Evolutionary conservation across 2,329 filamentous ascomycete species (phyloP), one percentile per base, ranked within the genome.

Genomic region (Exutisphaerella laricina): DNA sequence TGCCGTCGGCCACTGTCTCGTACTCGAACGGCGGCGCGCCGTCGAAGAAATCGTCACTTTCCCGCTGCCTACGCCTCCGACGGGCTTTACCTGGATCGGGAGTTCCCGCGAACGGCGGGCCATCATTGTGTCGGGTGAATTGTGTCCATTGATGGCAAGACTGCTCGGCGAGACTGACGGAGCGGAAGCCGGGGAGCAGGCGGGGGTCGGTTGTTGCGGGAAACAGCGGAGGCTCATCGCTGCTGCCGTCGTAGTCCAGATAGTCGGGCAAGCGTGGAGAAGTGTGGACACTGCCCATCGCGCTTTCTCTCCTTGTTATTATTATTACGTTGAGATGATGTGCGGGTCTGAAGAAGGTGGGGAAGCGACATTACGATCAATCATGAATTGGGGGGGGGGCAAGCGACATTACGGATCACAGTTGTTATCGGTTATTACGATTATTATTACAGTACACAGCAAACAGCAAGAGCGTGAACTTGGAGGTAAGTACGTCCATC

Each of bases 1-100:
- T 45, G 21, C 57, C 54, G 43, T 60, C 55, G 2, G 58, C 57
- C 4, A 48, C 37, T 3, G 56, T 56, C 5, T 33, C 25, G 35
- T 60, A 61, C 3, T 49, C 25, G 36, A 55, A 59, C 2, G 47
- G 39, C 1, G 31, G 30, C 1, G 49, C 50, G 9, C 43, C 33
- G 10, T 53, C 45, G 7, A 60, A 40, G 8, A 43, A 30, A 4
- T 33, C 44, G 29, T 50, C 46, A 12, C 43, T 54, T 17, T 51
- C 43, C 3, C 55, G 49, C 26, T 53, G 49, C 23, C 49, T 46
- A 22, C 48, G 39, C 25, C 32, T 54, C 2, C 52, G 44, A 7
- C 54, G 49, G 12, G 31, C 43, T 3, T 41, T 35, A 16, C 43
- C 35, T 9, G 52, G 51, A 23, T 59, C 53, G 5, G 52, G 48